phyloP scores from a whole-genome alignment of 768 basidiomycete species.

The Tricholoma sp. region DNA sequence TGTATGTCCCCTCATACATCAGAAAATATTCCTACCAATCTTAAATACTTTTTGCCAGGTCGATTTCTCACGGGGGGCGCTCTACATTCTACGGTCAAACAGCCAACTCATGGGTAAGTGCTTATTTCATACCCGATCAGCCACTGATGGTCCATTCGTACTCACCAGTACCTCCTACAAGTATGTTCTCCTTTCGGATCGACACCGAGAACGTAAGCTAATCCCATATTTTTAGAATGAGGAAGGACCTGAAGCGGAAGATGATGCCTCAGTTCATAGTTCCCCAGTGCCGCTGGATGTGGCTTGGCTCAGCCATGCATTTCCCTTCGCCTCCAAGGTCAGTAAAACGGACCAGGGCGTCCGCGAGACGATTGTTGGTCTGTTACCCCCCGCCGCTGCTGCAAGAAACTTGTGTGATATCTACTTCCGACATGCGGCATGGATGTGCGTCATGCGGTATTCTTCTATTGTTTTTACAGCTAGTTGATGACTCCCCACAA shows the following conservation, averaged over 20 bases:
- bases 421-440: slow-evolving; percentile 65
- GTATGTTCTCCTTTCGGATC: slow-evolving; percentile 27
- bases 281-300: slow-evolving; percentile 44
- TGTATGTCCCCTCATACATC: slow-evolving; percentile 34
- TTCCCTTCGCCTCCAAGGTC: slow-evolving; percentile 48
- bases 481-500: not conserved
- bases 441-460: slow-evolving; percentile 49
- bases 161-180: slow-evolving; percentile 56
- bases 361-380: slow-evolving; percentile 38
- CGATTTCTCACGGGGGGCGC: slow-evolving; percentile 56
- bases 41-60: slow-evolving; percentile 35
- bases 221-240: slow-evolving; percentile 41
- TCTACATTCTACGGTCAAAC: slow-evolving; percentile 62
- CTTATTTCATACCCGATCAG: slow-evolving; percentile 2
- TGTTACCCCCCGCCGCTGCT: slow-evolving; percentile 37
- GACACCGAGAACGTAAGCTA: not conserved
- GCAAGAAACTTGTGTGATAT: slow-evolving; percentile 40
- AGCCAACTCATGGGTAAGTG: slow-evolving; percentile 64
- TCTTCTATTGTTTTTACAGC: slow-evolving; percentile 3
- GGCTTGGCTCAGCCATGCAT: slow-evolving; percentile 56
- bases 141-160: slow-evolving; percentile 11
- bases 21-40: slow-evolving; percentile 7
- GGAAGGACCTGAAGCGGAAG: slow-evolving; percentile 52
- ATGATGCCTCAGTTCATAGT: slow-evolving; percentile 30
- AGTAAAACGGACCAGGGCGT: slow-evolving; percentile 39